phyloP scores from a whole-genome alignment of 805 yeast species.

The Candida adriatica region DNA sequence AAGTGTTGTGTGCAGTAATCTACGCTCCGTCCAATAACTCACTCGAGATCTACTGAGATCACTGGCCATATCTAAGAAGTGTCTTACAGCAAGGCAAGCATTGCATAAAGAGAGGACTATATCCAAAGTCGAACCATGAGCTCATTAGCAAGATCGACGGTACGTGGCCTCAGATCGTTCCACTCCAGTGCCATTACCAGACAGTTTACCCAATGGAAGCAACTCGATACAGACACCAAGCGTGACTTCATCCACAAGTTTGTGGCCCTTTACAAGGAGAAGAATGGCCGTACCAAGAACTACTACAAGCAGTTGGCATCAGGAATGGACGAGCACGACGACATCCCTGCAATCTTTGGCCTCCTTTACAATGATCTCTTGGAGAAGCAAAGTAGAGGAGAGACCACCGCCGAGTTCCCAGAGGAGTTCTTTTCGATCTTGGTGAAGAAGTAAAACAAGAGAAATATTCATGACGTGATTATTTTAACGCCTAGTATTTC shows the following conservation, averaged over 20 bases:
- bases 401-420: slow-evolving; percentile 21
- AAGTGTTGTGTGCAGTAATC: no score
- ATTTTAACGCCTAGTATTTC: no score
- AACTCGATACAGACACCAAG: slow-evolving; percentile 21
- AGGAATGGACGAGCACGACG: slow-evolving; percentile 32
- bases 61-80: no score
- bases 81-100: no score
- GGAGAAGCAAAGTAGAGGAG: slow-evolving; percentile 15
- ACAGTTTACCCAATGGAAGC: slow-evolving; percentile 21
- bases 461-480: no score
- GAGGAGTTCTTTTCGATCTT: slow-evolving; percentile 17
- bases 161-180: no score
- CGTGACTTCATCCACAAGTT: slow-evolving; percentile 24
- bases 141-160: slow-evolving; percentile 1
- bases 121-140: background rate
- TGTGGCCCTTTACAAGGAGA: slow-evolving; percentile 26
- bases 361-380: slow-evolving; percentile 30
- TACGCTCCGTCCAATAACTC: no score
- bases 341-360: slow-evolving; percentile 32
- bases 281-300: slow-evolving; percentile 29
- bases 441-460: slow-evolving; percentile 7
- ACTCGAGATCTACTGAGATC: no score
- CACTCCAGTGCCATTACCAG: slow-evolving; percentile 2
- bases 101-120: no score
- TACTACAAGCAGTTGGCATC: slow-evolving; percentile 28